Evolutionary conservation across 2,329 filamentous ascomycete species (phyloP).

Genomic region (Oidium heveae): DNA sequence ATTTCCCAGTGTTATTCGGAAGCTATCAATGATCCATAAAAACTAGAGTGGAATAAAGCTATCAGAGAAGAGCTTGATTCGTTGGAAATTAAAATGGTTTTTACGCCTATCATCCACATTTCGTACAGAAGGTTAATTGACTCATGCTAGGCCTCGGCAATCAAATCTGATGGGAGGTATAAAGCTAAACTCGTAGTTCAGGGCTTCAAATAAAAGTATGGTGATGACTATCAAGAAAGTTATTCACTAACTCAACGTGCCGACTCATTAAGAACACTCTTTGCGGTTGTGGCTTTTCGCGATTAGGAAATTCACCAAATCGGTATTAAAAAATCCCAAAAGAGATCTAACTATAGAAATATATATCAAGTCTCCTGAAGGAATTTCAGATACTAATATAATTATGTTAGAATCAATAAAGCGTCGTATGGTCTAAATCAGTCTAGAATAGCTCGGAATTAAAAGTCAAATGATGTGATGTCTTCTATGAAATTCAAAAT

Average conservation of each 20-base stretch:
- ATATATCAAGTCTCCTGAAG: neutral
- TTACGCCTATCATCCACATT: neutral
- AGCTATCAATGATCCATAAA: neutral
- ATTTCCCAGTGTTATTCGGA: neutral
- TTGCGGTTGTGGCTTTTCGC: neutral
- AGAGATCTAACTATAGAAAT: neutral
- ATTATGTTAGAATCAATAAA: neutral
- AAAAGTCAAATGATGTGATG: neutral
- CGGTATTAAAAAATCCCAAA: neutral
- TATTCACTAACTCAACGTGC: neutral
- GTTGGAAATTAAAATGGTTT: neutral
- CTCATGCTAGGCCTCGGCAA: neutral
- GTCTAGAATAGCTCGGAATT: neutral
- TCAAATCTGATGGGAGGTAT: conserved; percentile 1
- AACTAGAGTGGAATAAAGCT: neutral
- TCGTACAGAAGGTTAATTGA: neutral
- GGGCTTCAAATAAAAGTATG: neutral
- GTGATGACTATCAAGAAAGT: neutral
- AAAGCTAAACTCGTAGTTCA: neutral
- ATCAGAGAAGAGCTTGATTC: neutral
- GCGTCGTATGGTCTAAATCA: neutral
- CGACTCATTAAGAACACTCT: neutral
- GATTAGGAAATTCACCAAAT: neutral
- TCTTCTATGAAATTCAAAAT: neutral
- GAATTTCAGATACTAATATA: neutral